phyloP scores from a whole-genome alignment of 805 yeast genomes.

The Yamadazyma paraphyllophila region DNA sequence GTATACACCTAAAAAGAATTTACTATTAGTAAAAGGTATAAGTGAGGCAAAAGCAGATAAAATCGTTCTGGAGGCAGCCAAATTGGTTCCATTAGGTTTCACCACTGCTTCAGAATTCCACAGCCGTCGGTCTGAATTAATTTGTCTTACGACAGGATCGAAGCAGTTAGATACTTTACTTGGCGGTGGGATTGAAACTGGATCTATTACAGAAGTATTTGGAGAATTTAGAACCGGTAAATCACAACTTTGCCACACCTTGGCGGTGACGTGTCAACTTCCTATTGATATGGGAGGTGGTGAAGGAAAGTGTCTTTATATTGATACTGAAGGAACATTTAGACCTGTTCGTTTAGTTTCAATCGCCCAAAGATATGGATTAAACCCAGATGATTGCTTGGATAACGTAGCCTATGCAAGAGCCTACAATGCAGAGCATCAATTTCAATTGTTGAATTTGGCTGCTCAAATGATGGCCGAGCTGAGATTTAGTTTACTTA shows the following conservation, averaged over 20 bases:
- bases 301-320: constrained; percentile 93
- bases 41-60: constrained; percentile 94
- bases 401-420: constrained; percentile 97
- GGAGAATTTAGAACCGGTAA: constrained; percentile 98
- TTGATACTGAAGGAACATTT: constrained; percentile 97
- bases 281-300: constrained; percentile 98
- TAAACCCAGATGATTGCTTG: constrained; percentile 90
- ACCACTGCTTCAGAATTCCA: constrained; percentile 96
- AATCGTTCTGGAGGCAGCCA: constrained; percentile 76
- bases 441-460: constrained; percentile 75
- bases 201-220: constrained; percentile 92
- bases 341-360: constrained; percentile 87
- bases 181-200: constrained; percentile 98
- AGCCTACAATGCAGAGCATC: constrained; percentile 97
- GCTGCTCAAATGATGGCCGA: constrained; percentile 97
- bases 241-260: constrained; percentile 93
- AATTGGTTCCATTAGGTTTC: constrained; percentile 91
- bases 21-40: constrained; percentile 82
- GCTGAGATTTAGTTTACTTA: constrained; percentile 81
- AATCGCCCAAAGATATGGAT: constrained; percentile 87
- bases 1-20: constrained; percentile 80
- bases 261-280: constrained; percentile 94
- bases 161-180: constrained; percentile 87
- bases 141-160: constrained; percentile 93
- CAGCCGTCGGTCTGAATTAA: constrained; percentile 82